Evolutionary conservation across 179 eudicot species (phyloP).

Genomic region (Nepenthes alata): DNA sequence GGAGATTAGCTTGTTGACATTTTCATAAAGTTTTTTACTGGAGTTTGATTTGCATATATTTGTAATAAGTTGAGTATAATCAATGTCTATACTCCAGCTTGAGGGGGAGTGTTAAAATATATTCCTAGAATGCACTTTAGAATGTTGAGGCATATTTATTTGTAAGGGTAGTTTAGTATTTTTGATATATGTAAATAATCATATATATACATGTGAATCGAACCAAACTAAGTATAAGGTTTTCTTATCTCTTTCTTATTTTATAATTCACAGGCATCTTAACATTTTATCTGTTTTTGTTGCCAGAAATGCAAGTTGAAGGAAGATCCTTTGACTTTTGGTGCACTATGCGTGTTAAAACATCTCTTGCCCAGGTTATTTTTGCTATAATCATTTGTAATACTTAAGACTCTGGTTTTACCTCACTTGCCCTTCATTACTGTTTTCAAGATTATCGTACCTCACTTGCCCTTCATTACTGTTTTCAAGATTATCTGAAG

Average conservation of each 20-base stretch:
- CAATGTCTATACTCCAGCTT: no score
- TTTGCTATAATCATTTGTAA: slow-evolving; percentile 2
- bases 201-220: neutral
- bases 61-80: no score
- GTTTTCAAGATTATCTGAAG: slow-evolving; percentile 66
- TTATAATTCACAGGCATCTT: neutral
- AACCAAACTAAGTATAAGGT: neutral
- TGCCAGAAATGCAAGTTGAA: slow-evolving; percentile 90
- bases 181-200: no score
- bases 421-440: slow-evolving; percentile 12
- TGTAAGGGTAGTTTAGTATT: no score
- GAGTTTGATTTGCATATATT: no score
- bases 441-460: slow-evolving; percentile 43
- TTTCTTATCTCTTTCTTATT: neutral
- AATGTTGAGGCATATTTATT: no score
- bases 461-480: slow-evolving; percentile 12
- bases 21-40: no score
- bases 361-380: slow-evolving; percentile 89
- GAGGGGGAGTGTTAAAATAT: no score
- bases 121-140: no score
- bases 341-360: slow-evolving; percentile 84
- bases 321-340: slow-evolving; percentile 82
- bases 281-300: slow-evolving; percentile 2
- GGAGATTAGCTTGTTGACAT: no score
- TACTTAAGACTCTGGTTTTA: slow-evolving; percentile 2